Evolutionary conservation across 2,329 filamentous ascomycete genomes (phyloP).

Genomic region (Paradendryphiella salina): DNA sequence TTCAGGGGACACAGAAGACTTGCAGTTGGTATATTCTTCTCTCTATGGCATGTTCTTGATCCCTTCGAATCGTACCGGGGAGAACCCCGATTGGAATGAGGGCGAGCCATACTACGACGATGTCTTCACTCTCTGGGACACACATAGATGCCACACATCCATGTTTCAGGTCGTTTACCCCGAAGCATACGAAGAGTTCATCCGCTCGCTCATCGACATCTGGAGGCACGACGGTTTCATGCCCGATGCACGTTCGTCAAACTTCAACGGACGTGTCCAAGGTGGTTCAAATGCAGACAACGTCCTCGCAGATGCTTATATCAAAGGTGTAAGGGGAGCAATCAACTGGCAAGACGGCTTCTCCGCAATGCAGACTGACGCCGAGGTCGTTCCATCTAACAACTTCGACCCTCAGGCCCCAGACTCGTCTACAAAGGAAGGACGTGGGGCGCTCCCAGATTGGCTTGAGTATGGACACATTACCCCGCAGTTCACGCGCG

Average conservation of each 20-base stretch:
- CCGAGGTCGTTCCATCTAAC: constrained; percentile 64
- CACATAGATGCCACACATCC: constrained; percentile 66
- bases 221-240: constrained; percentile 67
- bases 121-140: constrained; percentile 69
- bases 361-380: constrained; percentile 67
- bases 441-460: constrained; percentile 68
- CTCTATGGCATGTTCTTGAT: constrained; percentile 72
- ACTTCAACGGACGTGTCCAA: constrained; percentile 70
- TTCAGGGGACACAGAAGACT: constrained; percentile 58
- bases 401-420: constrained; percentile 59
- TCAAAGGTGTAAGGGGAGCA: constrained; percentile 65
- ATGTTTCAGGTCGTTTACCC: constrained; percentile 69
- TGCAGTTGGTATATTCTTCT: constrained; percentile 67
- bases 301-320: constrained; percentile 71
- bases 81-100: constrained; percentile 68
- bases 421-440: constrained; percentile 67
- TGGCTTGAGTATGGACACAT: constrained; percentile 69
- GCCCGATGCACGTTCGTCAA: constrained; percentile 67
- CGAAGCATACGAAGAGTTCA: constrained; percentile 63
- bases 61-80: constrained; percentile 70
- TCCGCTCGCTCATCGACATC: constrained; percentile 69
- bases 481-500: constrained; percentile 63
- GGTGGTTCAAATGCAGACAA: constrained; percentile 73
- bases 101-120: constrained; percentile 72
- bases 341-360: constrained; percentile 62